Evolutionary conservation across 495 filamentous ascomycete species (phyloP), one percentile per base, ranked within the genome.

Genomic region (Talaromyces stipitatus): DNA sequence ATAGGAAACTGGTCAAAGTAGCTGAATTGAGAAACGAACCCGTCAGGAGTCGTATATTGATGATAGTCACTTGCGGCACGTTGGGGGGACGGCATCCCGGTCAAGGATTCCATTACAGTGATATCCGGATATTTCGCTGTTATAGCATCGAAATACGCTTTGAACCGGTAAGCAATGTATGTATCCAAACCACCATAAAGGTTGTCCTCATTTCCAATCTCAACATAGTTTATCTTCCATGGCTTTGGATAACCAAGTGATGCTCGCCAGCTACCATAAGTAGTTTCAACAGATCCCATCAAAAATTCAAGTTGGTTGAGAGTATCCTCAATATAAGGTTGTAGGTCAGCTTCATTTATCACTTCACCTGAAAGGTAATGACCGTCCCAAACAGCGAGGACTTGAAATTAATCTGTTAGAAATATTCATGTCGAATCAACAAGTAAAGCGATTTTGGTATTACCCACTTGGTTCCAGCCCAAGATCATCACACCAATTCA

Each of bases 301-400:
- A 54, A 38, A 22, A 66, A 62, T 61, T 90, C 85, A 28, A 90
- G 72, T 64, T 90, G 78, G 61, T 87, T 78, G 20, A 88, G 72
- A 9, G 80, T 85, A 54, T 85, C 81, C 8, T 67, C 69, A 24
- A 90, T 57, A 50, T 66, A 75, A 12, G 72, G 70, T 4, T 67
- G 38, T 4, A 75, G 63, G 29, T 71, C 72, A 0, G 60, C 23
- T 0, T 67, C 72, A 0, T 66, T 67, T 4, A 75, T n/a, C 45
- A 76, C 67, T 14, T 72, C 68, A 18, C 36, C 6, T 50, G 83
- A 82, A 10, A 90, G 74, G 4, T 81, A 81, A 58, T 86, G 82
- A n/a, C 85, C 85, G 45, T 75, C 70, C 66, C 78, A 88, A 16
- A 89, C 74, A 8, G 67, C 81, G 12, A 85, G 69, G 4, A 85